Conservation (phyloP, 257 asterid genomes). For the Gentiana dahurica region DNA sequence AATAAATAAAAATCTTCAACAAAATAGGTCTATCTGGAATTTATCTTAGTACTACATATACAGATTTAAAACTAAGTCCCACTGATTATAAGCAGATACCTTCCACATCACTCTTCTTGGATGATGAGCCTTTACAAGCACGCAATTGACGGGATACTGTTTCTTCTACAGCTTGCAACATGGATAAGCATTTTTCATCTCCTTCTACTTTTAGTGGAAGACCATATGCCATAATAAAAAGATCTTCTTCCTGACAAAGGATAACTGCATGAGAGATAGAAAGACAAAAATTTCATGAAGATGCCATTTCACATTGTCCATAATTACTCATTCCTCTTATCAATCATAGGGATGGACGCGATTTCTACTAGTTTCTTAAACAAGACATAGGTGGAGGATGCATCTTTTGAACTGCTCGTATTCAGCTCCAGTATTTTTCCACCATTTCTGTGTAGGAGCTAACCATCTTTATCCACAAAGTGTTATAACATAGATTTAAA, state of each 20-base stretch:
- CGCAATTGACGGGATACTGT: constrained; percentile 83
- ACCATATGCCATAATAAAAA: constrained; percentile 88
- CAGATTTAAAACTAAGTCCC: neutral
- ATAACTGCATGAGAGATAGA: neutral
- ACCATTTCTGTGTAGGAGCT: no score
- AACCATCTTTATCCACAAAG: no score
- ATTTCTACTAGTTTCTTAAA: no score
- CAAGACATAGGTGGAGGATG: no score
- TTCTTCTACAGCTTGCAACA: constrained; percentile 89
- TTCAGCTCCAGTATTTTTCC: no score
- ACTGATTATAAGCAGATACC: constrained; percentile 37
- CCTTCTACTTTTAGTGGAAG: constrained; percentile 77
- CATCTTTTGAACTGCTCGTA: no score
- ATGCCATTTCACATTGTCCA: no score
- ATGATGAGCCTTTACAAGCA: constrained; percentile 71
- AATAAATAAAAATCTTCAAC: constrained; percentile 2
- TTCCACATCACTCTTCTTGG: constrained; percentile 55
- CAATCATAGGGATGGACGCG: no score
- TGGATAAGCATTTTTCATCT: constrained; percentile 89
- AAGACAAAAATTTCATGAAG: neutral
- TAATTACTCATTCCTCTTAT: no score
- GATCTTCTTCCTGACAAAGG: constrained; percentile 75
- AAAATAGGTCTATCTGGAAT: constrained; percentile 4
- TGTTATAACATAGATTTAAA: no score
- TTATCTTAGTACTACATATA: constrained; percentile 5